Conservation (phyloP, 192 early-diverging fungal species). For the Backusella tuberculispora region DNA sequence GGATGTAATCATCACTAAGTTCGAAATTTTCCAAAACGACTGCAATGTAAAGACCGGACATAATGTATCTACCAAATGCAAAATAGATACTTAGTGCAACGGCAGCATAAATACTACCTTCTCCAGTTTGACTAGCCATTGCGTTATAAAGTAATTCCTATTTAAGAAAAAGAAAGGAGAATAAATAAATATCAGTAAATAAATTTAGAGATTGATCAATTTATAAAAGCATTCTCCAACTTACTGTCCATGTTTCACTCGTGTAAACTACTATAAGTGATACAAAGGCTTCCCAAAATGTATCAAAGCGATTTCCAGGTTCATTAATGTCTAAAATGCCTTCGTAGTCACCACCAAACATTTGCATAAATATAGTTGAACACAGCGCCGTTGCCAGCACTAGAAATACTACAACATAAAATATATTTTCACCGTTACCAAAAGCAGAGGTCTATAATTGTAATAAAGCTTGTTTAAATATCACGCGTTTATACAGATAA, state of each 20-base stretch:
- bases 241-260: constrained; percentile 43
- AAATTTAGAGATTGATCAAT: not conserved
- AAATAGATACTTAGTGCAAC: constrained; percentile 48
- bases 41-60: constrained; percentile 59
- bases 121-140: constrained; percentile 44
- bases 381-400: constrained; percentile 35
- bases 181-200: not conserved
- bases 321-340: constrained; percentile 6
- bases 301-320: constrained; percentile 33
- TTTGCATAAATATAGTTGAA: constrained; percentile 38
- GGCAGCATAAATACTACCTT: constrained; percentile 45
- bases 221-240: not conserved
- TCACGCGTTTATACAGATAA: not conserved
- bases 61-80: constrained; percentile 55
- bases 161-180: not conserved
- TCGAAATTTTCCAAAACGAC: constrained; percentile 67
- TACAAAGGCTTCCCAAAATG: constrained; percentile 40
- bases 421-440: constrained; percentile 40
- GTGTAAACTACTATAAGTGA: constrained; percentile 40
- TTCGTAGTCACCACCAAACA: constrained; percentile 43
- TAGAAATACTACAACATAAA: constrained; percentile 38
- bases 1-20: constrained; percentile 50
- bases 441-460: constrained; percentile 27
- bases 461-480: not conserved
- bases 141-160: constrained; percentile 55